phyloP scores from a whole-genome alignment of 768 basidiomycete genomes.

The Pleurotus citrinopileatus region DNA sequence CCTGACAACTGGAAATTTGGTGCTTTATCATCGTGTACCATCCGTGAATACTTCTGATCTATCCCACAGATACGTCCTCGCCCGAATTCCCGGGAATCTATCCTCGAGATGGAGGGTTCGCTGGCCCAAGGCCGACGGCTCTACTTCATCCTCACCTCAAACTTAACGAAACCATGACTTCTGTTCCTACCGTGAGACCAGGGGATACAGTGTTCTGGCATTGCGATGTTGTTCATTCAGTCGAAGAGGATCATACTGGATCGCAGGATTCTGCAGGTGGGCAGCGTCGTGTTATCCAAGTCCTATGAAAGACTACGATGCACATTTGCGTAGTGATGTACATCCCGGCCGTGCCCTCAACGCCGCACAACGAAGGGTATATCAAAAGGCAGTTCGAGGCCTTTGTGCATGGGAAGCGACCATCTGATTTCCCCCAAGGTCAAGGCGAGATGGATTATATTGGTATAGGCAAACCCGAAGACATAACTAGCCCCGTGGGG shows the following conservation, averaged over 20 bases:
- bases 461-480: conserved; percentile 32
- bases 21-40: conserved; percentile 1
- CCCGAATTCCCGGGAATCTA: conserved; percentile 42
- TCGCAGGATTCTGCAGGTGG: conserved; percentile 38
- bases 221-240: conserved; percentile 35
- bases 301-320: background rate
- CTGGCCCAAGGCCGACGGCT: conserved; percentile 38
- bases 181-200: conserved; percentile 57
- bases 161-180: conserved; percentile 55
- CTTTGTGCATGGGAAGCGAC: conserved; percentile 58
- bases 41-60: background rate
- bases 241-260: conserved; percentile 39
- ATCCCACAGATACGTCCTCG: conserved; percentile 31
- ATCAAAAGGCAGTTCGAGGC: conserved; percentile 57
- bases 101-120: conserved; percentile 18
- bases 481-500: conserved; percentile 33
- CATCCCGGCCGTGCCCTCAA: conserved; percentile 69
- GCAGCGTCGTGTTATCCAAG: background rate
- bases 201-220: conserved; percentile 74
- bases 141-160: conserved; percentile 44
- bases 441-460: conserved; percentile 31
- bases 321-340: conserved; percentile 57
- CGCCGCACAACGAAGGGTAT: conserved; percentile 59
- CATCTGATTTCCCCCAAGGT: conserved; percentile 68
- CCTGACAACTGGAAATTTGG: conserved; percentile 42